phyloP scores from a whole-genome alignment of 129 eudicot genomes.

The Escallonia rubra region DNA sequence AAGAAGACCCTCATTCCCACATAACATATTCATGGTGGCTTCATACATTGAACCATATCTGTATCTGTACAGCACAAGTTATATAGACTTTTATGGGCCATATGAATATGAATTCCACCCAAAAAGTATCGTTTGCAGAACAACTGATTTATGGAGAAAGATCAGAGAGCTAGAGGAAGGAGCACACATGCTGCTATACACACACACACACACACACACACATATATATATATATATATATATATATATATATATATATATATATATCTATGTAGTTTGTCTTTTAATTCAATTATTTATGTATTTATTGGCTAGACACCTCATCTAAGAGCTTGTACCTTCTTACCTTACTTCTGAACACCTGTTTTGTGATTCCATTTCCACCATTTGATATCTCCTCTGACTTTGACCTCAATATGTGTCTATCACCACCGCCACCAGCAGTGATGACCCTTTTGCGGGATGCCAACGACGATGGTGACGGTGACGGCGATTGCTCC shows the following conservation, averaged over 20 bases:
- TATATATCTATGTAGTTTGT: neutral
- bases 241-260: too few relatives aligned
- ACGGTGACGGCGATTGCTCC: conserved; percentile 31
- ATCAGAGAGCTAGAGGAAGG: neutral
- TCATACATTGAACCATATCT: neutral
- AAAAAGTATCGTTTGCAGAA: neutral
- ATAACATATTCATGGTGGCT: neutral
- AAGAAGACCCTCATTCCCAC: neutral
- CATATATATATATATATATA: too few relatives aligned
- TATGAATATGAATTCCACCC: neutral
- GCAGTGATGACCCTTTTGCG: conserved; percentile 31
- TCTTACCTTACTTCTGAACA: conserved; percentile 67
- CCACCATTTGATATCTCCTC: conserved; percentile 30
- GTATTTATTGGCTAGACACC: conserved; percentile 39
- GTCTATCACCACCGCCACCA: conserved; percentile 11
- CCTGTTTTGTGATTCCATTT: conserved; percentile 33
- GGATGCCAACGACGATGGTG: neutral
- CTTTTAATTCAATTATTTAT: too few relatives aligned
- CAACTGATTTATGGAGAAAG: conserved; percentile 1
- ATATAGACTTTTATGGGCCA: neutral
- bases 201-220: too few relatives aligned
- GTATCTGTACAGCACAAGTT: neutral
- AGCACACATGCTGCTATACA: neutral
- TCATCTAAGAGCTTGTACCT: conserved; percentile 80
- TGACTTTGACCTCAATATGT: conserved; percentile 41